phyloP scores from a whole-genome alignment of 2,329 filamentous ascomycete species.

The Cordyceps cateniannulata region DNA sequence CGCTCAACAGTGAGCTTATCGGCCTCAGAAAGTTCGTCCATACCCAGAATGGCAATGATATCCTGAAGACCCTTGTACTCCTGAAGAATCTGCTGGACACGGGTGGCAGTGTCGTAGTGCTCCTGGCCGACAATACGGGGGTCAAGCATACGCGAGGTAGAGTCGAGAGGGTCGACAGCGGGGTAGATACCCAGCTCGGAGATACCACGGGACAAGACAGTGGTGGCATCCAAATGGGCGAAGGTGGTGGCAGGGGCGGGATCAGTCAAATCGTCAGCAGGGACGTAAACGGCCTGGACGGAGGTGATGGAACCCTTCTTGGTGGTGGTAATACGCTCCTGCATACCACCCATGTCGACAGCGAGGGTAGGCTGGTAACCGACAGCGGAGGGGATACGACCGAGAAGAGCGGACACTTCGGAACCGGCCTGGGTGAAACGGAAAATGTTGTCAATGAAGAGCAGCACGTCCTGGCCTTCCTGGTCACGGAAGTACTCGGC shows the following conservation, averaged over 20 bases:
- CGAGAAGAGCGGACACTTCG: slow-evolving; percentile 97
- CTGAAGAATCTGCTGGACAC: slow-evolving; percentile 98
- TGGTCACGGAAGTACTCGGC: slow-evolving; percentile 76
- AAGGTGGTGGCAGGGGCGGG: slow-evolving; percentile 99
- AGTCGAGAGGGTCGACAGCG: slow-evolving; percentile 98
- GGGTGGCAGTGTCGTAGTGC: slow-evolving; percentile 91
- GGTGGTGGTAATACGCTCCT: slow-evolving; percentile 99
- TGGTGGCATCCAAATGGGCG: slow-evolving; percentile 99
- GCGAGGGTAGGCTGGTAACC: slow-evolving; percentile 99
- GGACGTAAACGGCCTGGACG: slow-evolving; percentile 99
- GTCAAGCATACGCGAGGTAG: slow-evolving; percentile 99
- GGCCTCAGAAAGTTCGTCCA: slow-evolving; percentile 98
- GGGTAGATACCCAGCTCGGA: slow-evolving; percentile 99
- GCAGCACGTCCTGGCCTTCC: slow-evolving; percentile 89
- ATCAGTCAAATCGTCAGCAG: slow-evolving; percentile 99
- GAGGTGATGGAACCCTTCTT: slow-evolving; percentile 99
- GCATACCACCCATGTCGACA: slow-evolving; percentile 98
- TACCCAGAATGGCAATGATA: slow-evolving; percentile 99
- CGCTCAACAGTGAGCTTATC: slow-evolving; percentile 99
- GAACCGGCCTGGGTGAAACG: slow-evolving; percentile 99
- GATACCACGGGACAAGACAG: slow-evolving; percentile 99
- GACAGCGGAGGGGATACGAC: slow-evolving; percentile 99
- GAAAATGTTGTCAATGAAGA: slow-evolving; percentile 99
- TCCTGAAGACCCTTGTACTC: slow-evolving; percentile 99
- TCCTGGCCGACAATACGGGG: slow-evolving; percentile 97